These are phyloP conservation scores for Metschnikowia lochheadii DNA, from an alignment of 805 yeast genomes.

Conservation along the genomic window DNA sequence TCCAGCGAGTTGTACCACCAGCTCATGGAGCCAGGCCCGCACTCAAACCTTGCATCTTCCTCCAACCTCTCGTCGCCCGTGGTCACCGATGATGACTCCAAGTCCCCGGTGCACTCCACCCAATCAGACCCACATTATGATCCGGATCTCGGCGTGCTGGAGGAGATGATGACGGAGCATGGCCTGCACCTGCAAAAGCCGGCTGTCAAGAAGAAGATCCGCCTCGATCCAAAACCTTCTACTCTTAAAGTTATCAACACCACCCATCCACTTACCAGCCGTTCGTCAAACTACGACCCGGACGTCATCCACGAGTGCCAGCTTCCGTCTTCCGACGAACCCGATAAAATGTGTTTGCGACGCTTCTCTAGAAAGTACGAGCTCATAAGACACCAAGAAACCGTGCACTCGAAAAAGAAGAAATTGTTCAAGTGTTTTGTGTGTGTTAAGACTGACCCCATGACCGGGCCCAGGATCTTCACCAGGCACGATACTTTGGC, in stretches of 20 bases:
- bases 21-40: conserved; percentile 1
- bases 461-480: conserved; percentile 66
- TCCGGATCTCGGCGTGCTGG: conserved; percentile 1
- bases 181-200: not conserved
- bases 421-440: conserved; percentile 81
- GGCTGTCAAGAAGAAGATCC: conserved; percentile 13
- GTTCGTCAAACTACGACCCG: conserved; percentile 44
- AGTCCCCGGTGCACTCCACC: not conserved
- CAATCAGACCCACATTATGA: not conserved
- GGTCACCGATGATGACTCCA: conserved; percentile 7
- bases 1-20: conserved; percentile 3
- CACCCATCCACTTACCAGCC: conserved; percentile 16
- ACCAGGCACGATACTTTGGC: conserved; percentile 93
- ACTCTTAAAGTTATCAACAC: conserved; percentile 28
- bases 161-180: not conserved
- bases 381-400: conserved; percentile 90
- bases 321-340: conserved; percentile 42
- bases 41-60: conserved; percentile 1
- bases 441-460: conserved; percentile 68
- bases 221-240: conserved; percentile 23
- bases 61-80: conserved; percentile 8
- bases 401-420: conserved; percentile 87
- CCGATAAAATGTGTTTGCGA: conserved; percentile 37
- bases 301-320: conserved; percentile 46
- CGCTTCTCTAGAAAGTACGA: conserved; percentile 70